Evolutionary conservation across 352 stramenopile species (phyloP).

Genomic region (Phytophthora tubulina): DNA sequence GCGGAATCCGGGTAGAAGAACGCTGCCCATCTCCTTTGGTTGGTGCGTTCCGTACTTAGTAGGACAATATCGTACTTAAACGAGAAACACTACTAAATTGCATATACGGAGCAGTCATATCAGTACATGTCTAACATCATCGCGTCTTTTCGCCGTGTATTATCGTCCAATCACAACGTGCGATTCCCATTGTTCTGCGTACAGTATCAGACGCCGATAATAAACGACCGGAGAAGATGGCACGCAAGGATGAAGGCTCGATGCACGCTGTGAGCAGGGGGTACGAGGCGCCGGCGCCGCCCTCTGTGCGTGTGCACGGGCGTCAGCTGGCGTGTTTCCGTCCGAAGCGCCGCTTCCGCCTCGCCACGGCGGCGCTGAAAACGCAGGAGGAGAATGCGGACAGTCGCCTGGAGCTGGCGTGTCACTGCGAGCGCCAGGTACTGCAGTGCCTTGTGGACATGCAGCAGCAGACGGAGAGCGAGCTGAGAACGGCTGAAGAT

Average conservation of each 20-base stretch:
- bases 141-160: neutral
- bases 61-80: slow-evolving; percentile 1
- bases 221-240: slow-evolving; percentile 26
- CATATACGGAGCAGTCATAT: neutral
- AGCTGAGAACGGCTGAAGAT: slow-evolving; percentile 36
- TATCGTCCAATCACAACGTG: slow-evolving; percentile 4
- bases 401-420: slow-evolving; percentile 40
- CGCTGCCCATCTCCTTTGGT: neutral
- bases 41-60: slow-evolving; percentile 10
- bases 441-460: slow-evolving; percentile 50
- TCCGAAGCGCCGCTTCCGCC: slow-evolving; percentile 61
- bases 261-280: neutral
- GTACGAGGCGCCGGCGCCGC: neutral
- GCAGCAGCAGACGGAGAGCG: slow-evolving; percentile 15
- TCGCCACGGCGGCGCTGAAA: slow-evolving; percentile 10
- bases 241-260: neutral
- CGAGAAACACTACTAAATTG: neutral
- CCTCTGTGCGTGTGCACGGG: slow-evolving; percentile 44
- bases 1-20: neutral
- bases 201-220: slow-evolving; percentile 15
- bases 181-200: slow-evolving; percentile 1
- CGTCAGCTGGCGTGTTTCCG: slow-evolving; percentile 72
- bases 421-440: slow-evolving; percentile 57
- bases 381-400: slow-evolving; percentile 1
- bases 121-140: neutral